Percentiles rank a stretch among this genome's conserved stretches.
phyloP scores from a whole-genome alignment of 495 filamentous ascomycete genomes.

The Cercophora sp. region DNA sequence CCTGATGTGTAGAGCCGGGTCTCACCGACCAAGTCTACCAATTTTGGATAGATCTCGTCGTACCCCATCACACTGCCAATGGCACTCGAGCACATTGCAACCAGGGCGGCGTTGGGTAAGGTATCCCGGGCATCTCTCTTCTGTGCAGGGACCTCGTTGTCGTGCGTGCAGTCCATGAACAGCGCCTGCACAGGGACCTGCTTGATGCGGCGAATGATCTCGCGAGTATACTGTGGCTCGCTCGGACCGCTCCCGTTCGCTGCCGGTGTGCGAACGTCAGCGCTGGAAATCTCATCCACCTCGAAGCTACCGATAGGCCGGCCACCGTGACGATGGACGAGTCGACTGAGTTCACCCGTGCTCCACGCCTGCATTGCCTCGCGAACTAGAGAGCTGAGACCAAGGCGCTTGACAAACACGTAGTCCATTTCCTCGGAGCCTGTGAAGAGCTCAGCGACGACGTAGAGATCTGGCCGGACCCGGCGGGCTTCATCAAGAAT shows the following conservation, averaged over 20 bases:
- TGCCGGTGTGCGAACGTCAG: conserved; percentile 32
- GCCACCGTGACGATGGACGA: conserved; percentile 93
- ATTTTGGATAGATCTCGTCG: conserved; percentile 90
- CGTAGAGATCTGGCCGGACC: conserved; percentile 82
- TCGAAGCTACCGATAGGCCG: conserved; percentile 96
- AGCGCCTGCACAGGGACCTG: conserved; percentile 82
- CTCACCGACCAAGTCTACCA: conserved; percentile 88
- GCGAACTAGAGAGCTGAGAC: conserved; percentile 83
- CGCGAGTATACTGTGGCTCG: conserved; percentile 30
- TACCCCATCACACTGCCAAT: conserved; percentile 98
- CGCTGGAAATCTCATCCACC: conserved; percentile 56
- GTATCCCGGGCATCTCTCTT: conserved; percentile 94
- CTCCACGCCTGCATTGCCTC: conserved; percentile 99
- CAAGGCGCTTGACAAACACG: conserved; percentile 86
- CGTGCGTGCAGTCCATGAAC: conserved; percentile 99
- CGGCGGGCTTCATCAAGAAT: conserved; percentile 86
- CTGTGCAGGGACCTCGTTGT: conserved; percentile 94
- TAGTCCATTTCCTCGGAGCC: conserved; percentile 96
- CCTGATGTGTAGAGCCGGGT: conserved; percentile 73
- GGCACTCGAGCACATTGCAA: conserved; percentile 90
- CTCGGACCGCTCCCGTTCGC: conserved; percentile 20
- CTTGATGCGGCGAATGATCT: conserved; percentile 70
- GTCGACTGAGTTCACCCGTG: conserved; percentile 80
- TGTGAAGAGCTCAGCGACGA: conserved; percentile 95
- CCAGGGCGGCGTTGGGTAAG: conserved; percentile 89